Evolutionary conservation across 2,329 filamentous ascomycete genomes (phyloP), one percentile per base, ranked within the genome.

Genomic region (Apiospora kogelbergensis): DNA sequence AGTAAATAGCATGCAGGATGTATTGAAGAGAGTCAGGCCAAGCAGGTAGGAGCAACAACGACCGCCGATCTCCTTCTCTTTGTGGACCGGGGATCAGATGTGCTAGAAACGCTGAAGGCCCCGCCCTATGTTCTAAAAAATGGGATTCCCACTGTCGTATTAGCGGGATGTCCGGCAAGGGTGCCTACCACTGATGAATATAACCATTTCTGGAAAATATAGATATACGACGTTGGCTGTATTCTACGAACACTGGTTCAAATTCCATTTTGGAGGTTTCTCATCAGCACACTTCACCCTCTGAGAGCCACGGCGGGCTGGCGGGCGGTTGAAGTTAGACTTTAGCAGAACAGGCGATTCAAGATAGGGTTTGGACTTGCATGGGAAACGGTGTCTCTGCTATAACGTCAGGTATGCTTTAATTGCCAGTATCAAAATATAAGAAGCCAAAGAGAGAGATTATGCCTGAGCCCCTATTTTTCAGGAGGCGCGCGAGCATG

Each of bases 141-240:
- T 33, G 30, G 53, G 1, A 1, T 30, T 33, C 30, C 7, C 20
- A 37, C 53, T 37, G 26, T 60, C 26, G 26, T 60, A 60, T 37
- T 60, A 60, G 53, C 53, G 53, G 53, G 53, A 60, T 60, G 37
- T n/a, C 53, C 53, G 53, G 53, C 30, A 60, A 37, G 53, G 53
- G 30, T 57, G 26, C 11, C 9, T 24, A 6, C 42, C n/a, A 22
- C 30, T 26, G 6, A 30, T 15, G 5, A 53, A 53, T 22, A 57
- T 30, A 42, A 42, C 40, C 40, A 42, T 4, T 15, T 15, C 40
- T 4, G 40, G 11, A 15, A 42, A 30, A 17, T 26, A 53, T 53
- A 6, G 26, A 30, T n/a, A 37, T 60, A 60, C 40, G 4, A 5
- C 37, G n/a, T n/a, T n/a, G n/a, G n/a, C 13, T 10, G 37, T 10